Conservation (phyloP, 2,329 filamentous ascomycete genomes). For the Chaetomiaceae sp. region DNA sequence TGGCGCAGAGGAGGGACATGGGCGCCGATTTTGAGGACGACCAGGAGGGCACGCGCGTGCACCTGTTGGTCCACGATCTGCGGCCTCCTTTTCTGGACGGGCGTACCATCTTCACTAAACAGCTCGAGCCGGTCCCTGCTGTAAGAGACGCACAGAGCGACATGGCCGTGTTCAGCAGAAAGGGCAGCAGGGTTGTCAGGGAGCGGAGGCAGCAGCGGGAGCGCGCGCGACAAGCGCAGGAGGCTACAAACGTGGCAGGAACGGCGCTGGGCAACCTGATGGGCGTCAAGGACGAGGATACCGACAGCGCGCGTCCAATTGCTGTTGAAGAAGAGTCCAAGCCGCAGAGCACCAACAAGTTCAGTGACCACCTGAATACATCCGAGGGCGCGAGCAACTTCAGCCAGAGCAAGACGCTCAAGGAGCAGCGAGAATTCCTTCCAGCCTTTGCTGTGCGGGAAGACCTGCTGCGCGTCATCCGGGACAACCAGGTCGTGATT, state of each 20-base stretch:
- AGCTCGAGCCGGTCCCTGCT: conserved; percentile 89
- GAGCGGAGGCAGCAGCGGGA: conserved; percentile 90
- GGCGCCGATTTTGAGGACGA: conserved; percentile 83
- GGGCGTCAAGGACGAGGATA: conserved; percentile 88
- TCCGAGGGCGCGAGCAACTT: conserved; percentile 83
- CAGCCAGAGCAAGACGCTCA: conserved; percentile 83
- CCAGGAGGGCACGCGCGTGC: conserved; percentile 82
- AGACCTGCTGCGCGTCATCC: conserved; percentile 83
- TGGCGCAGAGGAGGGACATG: conserved; percentile 83
- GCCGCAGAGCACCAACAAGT: conserved; percentile 60
- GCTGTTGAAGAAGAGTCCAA: conserved; percentile 64
- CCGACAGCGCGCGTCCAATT: conserved; percentile 79
- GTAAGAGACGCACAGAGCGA: conserved; percentile 93
- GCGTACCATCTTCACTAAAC: conserved; percentile 93
- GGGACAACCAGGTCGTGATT: conserved; percentile 95
- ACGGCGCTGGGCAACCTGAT: conserved; percentile 92
- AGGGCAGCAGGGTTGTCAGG: conserved; percentile 88
- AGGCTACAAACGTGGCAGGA: conserved; percentile 88
- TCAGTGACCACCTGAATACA: conserved; percentile 85
- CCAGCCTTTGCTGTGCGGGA: conserved; percentile 96
- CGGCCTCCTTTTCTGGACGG: conserved; percentile 93
- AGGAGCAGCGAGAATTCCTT: conserved; percentile 87
- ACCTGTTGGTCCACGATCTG: conserved; percentile 88
- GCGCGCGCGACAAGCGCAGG: conserved; percentile 87
- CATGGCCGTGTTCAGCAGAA: conserved; percentile 96